Evolutionary conservation across 768 basidiomycete species (phyloP).

Genomic region (Serendipita vermifera): DNA sequence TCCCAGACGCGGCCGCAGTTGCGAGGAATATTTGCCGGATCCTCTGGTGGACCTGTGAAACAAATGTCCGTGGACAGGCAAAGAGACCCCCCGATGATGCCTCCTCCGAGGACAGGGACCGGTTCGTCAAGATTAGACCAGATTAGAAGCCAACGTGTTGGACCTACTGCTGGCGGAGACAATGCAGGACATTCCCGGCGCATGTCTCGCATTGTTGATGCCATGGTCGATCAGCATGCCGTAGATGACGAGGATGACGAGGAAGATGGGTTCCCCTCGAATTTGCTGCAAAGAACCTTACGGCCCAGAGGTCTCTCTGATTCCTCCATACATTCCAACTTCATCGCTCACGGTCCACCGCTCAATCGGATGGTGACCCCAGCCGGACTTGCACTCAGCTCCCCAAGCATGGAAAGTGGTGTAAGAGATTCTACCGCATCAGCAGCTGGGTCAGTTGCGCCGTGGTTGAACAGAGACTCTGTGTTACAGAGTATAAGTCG

Average conservation of each 20-base stretch:
- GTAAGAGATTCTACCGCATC: neutral
- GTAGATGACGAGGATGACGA: slow-evolving; percentile 30
- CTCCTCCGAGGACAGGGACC: slow-evolving; percentile 20
- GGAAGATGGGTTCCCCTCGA: slow-evolving; percentile 30
- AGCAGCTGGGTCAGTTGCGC: neutral
- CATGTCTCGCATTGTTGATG: slow-evolving; percentile 62
- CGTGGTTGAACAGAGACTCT: slow-evolving; percentile 19
- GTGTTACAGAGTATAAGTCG: slow-evolving; percentile 25
- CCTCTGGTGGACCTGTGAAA: slow-evolving; percentile 34
- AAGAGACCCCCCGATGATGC: slow-evolving; percentile 14
- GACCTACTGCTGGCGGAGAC: slow-evolving; percentile 7
- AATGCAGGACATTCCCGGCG: slow-evolving; percentile 16
- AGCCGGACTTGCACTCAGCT: slow-evolving; percentile 31
- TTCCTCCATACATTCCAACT: slow-evolving; percentile 83
- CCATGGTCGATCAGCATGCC: slow-evolving; percentile 34
- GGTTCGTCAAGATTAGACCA: neutral
- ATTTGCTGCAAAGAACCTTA: slow-evolving; percentile 54
- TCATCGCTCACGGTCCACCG: slow-evolving; percentile 25
- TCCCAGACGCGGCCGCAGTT: slow-evolving; percentile 24
- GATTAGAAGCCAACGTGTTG: slow-evolving; percentile 5
- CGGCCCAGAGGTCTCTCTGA: slow-evolving; percentile 76
- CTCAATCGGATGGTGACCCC: neutral
- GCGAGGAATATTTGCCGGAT: slow-evolving; percentile 90
- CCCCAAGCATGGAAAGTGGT: slow-evolving; percentile 8
- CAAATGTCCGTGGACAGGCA: neutral